Conservation (phyloP, 306 rosid genomes). For the Quercus ilex region DNA sequence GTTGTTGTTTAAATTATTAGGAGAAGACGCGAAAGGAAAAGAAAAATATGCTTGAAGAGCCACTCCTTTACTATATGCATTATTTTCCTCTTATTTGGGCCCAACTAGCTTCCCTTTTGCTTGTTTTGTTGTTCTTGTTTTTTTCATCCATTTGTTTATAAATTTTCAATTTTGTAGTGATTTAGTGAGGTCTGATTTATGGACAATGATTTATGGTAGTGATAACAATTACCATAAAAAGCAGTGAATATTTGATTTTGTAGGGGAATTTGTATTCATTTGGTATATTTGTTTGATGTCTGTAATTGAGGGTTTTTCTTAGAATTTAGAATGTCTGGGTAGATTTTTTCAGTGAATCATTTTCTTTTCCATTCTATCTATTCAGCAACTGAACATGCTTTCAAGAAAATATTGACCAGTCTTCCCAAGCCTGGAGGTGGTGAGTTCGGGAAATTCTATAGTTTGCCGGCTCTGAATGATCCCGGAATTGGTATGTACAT, state of each 20-base stretch:
- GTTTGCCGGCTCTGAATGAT: constrained; percentile 25
- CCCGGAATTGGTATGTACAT: constrained; percentile 16
- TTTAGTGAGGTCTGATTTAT: not conserved
- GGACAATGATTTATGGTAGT: not conserved
- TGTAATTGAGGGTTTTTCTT: not conserved
- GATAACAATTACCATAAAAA: too few species aligned
- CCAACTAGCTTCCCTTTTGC: not conserved
- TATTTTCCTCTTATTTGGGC: not conserved
- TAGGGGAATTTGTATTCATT: too few species aligned
- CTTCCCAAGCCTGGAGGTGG: constrained; percentile 32
- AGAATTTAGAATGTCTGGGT: not conserved
- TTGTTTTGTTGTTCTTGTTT: not conserved
- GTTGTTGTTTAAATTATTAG: not conserved
- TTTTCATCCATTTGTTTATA: not conserved
- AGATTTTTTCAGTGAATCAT: not conserved
- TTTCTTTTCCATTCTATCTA: not conserved
- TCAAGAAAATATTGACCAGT: constrained; percentile 16
- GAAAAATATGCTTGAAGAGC: not conserved
- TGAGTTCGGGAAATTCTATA: constrained; percentile 21
- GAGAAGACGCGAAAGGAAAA: too few species aligned
- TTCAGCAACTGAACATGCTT: constrained; percentile 26
- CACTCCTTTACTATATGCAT: not conserved
- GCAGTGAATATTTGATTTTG: too few species aligned
- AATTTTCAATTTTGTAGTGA: not conserved
- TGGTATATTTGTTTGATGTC: not conserved